phyloP scores from a whole-genome alignment of 192 early-diverging fungal species.

The Entomortierella parvispora region DNA sequence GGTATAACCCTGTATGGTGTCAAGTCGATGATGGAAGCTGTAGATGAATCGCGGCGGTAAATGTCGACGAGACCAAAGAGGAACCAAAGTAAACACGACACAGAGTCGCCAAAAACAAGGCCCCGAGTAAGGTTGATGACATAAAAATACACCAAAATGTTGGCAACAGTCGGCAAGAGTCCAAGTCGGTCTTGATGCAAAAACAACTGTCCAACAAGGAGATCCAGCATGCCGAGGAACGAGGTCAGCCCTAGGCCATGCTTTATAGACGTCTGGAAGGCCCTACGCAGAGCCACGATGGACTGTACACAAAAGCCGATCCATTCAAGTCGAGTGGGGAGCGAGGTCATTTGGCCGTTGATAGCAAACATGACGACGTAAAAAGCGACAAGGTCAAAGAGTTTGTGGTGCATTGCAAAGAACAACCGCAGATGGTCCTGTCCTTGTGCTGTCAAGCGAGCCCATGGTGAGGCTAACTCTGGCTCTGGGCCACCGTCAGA shows the following conservation, averaged over 20 bases:
- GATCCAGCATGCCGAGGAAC: constrained; percentile 50
- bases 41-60: constrained; percentile 43
- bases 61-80: constrained; percentile 49
- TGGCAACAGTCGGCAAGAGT: constrained; percentile 50
- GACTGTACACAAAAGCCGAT: constrained; percentile 51
- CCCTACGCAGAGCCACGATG: constrained; percentile 36
- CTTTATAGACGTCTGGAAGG: constrained; percentile 51
- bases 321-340: constrained; percentile 52
- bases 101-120: constrained; percentile 48
- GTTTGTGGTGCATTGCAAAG: constrained; percentile 50
- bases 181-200: constrained; percentile 45
- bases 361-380: constrained; percentile 55
- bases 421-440: constrained; percentile 47
- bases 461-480: constrained; percentile 4
- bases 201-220: constrained; percentile 47
- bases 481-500: too few species aligned
- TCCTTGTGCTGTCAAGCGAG: constrained; percentile 9
- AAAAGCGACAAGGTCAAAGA: constrained; percentile 49
- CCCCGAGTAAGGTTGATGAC: constrained; percentile 51
- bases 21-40: constrained; percentile 38
- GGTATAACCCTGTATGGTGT: constrained; percentile 47
- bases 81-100: constrained; percentile 46
- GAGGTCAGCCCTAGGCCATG: constrained; percentile 45
- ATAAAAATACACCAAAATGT: constrained; percentile 52
- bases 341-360: constrained; percentile 50